A percentile compares a stretch with the other conserved stretches of the same genome.
Evolutionary conservation across 164 flowering plant genomes (phyloP).

Genomic region (Dillenia suffruticosa): DNA sequence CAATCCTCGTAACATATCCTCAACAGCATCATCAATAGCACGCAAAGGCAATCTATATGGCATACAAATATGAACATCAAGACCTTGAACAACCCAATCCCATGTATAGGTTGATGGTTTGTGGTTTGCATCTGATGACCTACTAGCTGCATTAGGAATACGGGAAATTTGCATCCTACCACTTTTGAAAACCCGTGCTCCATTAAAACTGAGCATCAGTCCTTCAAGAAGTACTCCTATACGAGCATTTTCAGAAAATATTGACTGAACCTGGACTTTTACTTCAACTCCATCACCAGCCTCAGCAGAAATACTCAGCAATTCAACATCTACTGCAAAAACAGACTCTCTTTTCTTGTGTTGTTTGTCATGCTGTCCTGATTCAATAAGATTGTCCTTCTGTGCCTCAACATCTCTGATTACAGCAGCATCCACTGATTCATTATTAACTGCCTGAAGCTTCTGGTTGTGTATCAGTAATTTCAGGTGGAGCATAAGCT

Average conservation of each 20-base stretch:
- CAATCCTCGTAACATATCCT: slow-evolving; percentile 86
- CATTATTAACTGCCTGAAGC: slow-evolving; percentile 33
- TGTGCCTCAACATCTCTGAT: slow-evolving; percentile 27
- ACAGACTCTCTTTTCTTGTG: slow-evolving; percentile 72
- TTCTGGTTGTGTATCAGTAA: slow-evolving; percentile 52
- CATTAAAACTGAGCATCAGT: slow-evolving; percentile 69
- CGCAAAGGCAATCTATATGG: slow-evolving; percentile 90
- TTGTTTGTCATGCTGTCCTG: slow-evolving; percentile 40
- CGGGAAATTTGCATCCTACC: slow-evolving; percentile 97
- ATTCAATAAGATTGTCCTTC: slow-evolving; percentile 36
- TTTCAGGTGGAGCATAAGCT: slow-evolving; percentile 64
- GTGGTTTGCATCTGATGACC: slow-evolving; percentile 39
- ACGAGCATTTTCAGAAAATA: slow-evolving; percentile 42
- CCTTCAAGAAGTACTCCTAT: slow-evolving; percentile 98
- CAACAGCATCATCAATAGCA: slow-evolving; percentile 97
- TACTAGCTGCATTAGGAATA: slow-evolving; percentile 55
- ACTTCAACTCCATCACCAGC: slow-evolving; percentile 38
- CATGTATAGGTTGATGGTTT: slow-evolving; percentile 40
- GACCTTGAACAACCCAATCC: slow-evolving; percentile 98
- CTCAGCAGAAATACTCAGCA: slow-evolving; percentile 76
- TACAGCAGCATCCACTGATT: slow-evolving; percentile 20
- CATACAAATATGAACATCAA: slow-evolving; percentile 92
- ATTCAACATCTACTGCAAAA: slow-evolving; percentile 92
- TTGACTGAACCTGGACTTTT: slow-evolving; percentile 26
- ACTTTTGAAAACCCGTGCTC: slow-evolving; percentile 70